Evolutionary conservation across 441 rosid species (phyloP).

Genomic region (Corymbia calophylla): DNA sequence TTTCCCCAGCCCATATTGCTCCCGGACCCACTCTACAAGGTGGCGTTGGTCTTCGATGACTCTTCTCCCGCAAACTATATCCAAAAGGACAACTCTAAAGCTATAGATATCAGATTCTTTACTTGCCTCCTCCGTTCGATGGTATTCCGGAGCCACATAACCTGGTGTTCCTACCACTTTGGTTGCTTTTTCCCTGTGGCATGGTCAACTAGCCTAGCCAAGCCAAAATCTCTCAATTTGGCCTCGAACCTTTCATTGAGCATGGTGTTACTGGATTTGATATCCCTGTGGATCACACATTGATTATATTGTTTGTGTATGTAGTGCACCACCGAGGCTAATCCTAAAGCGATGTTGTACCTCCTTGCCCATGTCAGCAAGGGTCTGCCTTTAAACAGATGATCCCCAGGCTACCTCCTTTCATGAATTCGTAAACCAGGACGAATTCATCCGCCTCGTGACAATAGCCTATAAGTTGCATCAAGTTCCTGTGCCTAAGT

Average conservation of each 20-base stretch:
- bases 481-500: background rate
- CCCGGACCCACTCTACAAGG: background rate
- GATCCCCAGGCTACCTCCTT: background rate
- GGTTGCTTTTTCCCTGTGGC: accelerated
- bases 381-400: background rate
- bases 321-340: background rate
- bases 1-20: background rate
- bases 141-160: background rate
- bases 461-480: background rate
- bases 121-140: background rate
- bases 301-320: background rate
- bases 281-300: background rate
- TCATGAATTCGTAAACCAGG: background rate
- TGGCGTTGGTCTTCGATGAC: background rate
- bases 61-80: background rate
- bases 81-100: background rate
- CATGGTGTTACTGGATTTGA: background rate
- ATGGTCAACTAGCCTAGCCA: background rate
- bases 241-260: background rate
- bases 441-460: background rate
- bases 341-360: background rate
- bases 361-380: background rate
- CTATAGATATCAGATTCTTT: background rate
- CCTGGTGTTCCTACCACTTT: background rate
- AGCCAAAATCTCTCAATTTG: background rate